phyloP scores from a whole-genome alignment of 75 land plant species.

The Cupressus sempervirens region DNA sequence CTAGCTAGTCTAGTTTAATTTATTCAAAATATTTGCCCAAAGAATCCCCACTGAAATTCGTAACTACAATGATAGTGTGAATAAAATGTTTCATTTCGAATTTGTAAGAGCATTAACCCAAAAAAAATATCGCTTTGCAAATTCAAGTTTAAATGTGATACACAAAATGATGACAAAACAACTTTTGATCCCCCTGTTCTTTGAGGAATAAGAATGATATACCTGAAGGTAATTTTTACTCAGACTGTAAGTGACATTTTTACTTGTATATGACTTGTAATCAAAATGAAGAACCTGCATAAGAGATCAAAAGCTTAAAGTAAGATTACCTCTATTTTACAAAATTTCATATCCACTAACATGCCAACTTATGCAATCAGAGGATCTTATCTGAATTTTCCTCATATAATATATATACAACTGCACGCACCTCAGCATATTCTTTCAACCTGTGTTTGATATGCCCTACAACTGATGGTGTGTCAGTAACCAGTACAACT shows the following conservation, averaged over 20 bases:
- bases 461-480: slow-evolving; percentile 51
- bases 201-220: not conserved
- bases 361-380: not conserved
- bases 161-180: not conserved
- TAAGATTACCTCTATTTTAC: not conserved
- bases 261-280: slow-evolving; percentile 49
- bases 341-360: not conserved
- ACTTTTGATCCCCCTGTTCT: not conserved
- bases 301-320: not conserved
- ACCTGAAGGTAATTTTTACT: slow-evolving; percentile 31
- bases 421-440: slow-evolving; percentile 37
- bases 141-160: not conserved
- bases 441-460: slow-evolving; percentile 37
- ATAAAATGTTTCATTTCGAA: not conserved
- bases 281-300: slow-evolving; percentile 21
- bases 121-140: not conserved
- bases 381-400: not conserved
- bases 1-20: not conserved
- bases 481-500: slow-evolving; percentile 76
- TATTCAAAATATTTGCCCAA: not conserved
- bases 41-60: not conserved
- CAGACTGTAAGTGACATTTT: slow-evolving; percentile 32
- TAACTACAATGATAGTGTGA: not conserved
- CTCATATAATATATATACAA: slow-evolving; percentile 13
- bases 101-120: not conserved